Base-by-base conservation (phyloP, 164 flowering plant species). In the Brasenia schreberi region DNA sequence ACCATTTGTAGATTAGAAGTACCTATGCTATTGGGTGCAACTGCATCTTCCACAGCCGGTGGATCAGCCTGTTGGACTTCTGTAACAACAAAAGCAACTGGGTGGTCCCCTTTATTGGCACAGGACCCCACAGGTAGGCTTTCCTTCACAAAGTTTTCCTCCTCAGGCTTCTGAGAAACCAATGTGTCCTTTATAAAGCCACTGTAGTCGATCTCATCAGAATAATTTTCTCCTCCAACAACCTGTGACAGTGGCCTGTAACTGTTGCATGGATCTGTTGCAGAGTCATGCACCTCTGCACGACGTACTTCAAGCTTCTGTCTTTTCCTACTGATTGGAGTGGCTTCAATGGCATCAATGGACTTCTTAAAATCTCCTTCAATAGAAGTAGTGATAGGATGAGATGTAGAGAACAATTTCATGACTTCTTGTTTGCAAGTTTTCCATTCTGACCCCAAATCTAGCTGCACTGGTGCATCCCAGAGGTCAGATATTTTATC, bases 301-400 rank as follows among this genome's bases (percentile, higher is more conserved):
- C 97, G 99, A 60, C 97, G 96, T 70, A 92, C 81, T 83, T 88
- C 99, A 77, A 95, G 94, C 81, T 95, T 95, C 52, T 92, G 89
- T 72, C 99, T 81, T 68, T 92, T 95, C 72, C 86, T 76, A 78
- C 83, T 78, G 58, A 70, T 71, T 69, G 82, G 86, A 61, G 74
- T 81, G 60, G 70, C 53, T 39, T 61, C 52, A 10, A 69, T 65
- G 42, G 76, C 61, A 64, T 76, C 76, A 65, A 80, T 87, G 76
- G 60, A 59, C 27, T 52, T 68, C 43, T 59, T 77, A 66, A 75
- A 85, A 65, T 77, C 87, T 14, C 65, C 23, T 33, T 78, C 87
- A 66, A 69, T 80, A 65, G 68, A 66, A 66, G 43, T 64, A 17
- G 81, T 61, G 27, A 76, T 43, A 49, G 87, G 84, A 75, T 81